These are phyloP conservation scores for Colletotrichum sp. DNA, from an alignment of 2,329 filamentous ascomycete species.

Conservation along the genomic window DNA sequence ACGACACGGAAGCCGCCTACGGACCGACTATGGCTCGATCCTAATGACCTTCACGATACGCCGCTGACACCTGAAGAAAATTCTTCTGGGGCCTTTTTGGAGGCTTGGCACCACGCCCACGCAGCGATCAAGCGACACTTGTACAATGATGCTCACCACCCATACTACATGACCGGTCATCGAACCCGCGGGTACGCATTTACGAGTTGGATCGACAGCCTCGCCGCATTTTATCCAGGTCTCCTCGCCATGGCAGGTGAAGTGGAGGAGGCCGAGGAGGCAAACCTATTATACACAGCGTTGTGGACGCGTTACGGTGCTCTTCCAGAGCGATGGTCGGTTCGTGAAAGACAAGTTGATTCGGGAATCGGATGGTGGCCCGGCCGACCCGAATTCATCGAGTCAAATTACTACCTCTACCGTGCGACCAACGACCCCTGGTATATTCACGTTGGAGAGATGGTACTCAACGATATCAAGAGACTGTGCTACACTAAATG, in stretches of 20 bases:
- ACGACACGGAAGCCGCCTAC: slow-evolving; percentile 42
- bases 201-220: slow-evolving; percentile 93
- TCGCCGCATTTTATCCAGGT: slow-evolving; percentile 94
- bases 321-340: slow-evolving; percentile 92
- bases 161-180: slow-evolving; percentile 92
- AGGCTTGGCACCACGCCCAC: slow-evolving; percentile 85
- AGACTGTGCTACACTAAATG: slow-evolving; percentile 88
- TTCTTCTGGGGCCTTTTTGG: slow-evolving; percentile 78
- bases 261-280: slow-evolving; percentile 87
- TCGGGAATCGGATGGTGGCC: slow-evolving; percentile 93
- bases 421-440: slow-evolving; percentile 92
- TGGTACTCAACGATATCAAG: slow-evolving; percentile 89
- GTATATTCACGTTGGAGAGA: slow-evolving; percentile 96
- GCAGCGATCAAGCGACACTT: slow-evolving; percentile 88
- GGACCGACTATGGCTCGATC: slow-evolving; percentile 58
- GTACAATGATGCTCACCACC: slow-evolving; percentile 85
- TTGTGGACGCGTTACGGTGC: slow-evolving; percentile 96
- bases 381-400: slow-evolving; percentile 93
- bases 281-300: slow-evolving; percentile 88
- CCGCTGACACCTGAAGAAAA: slow-evolving; percentile 70
- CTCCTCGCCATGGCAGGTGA: slow-evolving; percentile 86
- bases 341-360: slow-evolving; percentile 82
- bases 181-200: slow-evolving; percentile 85
- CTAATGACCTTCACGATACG: slow-evolving; percentile 61
- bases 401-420: slow-evolving; percentile 96